A percentile compares a stretch with the other conserved stretches of the same genome.
Evolutionary conservation across 2,329 filamentous ascomycete species (phyloP).

Genomic region (Colletotrichum noveboracense): DNA sequence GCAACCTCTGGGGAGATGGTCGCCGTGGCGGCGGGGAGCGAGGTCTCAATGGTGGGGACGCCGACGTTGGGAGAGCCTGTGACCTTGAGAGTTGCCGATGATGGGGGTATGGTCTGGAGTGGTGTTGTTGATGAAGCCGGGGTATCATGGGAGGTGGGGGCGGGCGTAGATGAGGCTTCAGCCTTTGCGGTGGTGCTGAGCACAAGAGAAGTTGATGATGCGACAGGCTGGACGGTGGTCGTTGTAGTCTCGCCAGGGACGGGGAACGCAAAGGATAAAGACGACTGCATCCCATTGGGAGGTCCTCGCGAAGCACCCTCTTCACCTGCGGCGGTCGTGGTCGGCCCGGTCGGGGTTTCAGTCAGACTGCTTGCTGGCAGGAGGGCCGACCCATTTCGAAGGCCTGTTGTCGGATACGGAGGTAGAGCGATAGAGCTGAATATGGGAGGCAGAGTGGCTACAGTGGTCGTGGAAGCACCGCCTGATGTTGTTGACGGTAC

Average conservation of each 20-base stretch:
- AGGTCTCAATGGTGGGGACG: constrained; percentile 47
- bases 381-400: background rate
- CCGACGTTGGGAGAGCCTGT: constrained; percentile 41
- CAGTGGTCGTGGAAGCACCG: background rate
- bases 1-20: constrained; percentile 47
- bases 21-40: constrained; percentile 39
- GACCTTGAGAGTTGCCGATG: background rate
- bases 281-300: background rate
- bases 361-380: background rate
- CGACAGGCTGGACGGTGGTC: background rate
- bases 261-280: constrained; percentile 13
- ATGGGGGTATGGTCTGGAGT: background rate
- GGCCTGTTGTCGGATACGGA: background rate
- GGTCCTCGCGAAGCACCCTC: background rate
- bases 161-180: background rate
- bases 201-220: background rate
- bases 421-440: constrained; percentile 15
- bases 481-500: background rate
- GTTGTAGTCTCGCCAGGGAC: background rate
- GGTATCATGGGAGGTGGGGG: background rate
- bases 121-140: background rate
- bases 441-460: background rate
- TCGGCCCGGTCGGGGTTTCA: background rate
- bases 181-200: background rate
- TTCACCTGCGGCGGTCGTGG: background rate